Evolutionary conservation across 768 basidiomycete species (phyloP).

Genomic region (Asterophora lycoperdoides): DNA sequence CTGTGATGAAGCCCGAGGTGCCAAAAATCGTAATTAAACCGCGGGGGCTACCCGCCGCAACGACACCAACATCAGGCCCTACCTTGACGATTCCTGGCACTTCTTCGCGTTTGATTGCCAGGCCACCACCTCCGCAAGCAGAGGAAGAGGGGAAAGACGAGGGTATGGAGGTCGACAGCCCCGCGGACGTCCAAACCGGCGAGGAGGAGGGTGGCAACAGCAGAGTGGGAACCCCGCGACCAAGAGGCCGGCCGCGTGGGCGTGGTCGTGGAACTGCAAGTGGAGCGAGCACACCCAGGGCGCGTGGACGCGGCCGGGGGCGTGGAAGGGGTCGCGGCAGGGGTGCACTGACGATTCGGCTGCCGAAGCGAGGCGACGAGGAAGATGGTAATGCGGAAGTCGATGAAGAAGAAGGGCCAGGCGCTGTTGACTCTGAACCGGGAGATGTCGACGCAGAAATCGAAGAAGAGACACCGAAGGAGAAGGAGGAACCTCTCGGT

Average conservation of each 20-base stretch:
- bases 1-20: constrained; percentile 9
- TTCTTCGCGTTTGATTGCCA: constrained; percentile 18
- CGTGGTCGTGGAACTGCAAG: constrained; percentile 29
- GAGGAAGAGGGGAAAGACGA: constrained; percentile 33
- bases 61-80: constrained; percentile 16
- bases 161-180: constrained; percentile 35
- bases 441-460: constrained; percentile 30
- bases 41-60: constrained; percentile 27
- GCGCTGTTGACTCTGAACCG: constrained; percentile 29
- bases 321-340: constrained; percentile 27
- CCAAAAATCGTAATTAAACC: constrained; percentile 51
- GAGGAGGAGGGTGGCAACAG: constrained; percentile 25
- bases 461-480: constrained; percentile 33
- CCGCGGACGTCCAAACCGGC: constrained; percentile 26
- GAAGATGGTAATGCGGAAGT: constrained; percentile 31
- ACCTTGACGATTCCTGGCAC: constrained; percentile 20
- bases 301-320: constrained; percentile 37
- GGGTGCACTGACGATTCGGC: constrained; percentile 25
- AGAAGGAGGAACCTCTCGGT: constrained; percentile 41
- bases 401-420: constrained; percentile 34
- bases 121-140: constrained; percentile 22
- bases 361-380: constrained; percentile 28
- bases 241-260: constrained; percentile 40
- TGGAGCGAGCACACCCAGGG: constrained; percentile 28
- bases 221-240: constrained; percentile 28